Base-by-base conservation (phyloP, 2,329 filamentous ascomycete genomes). In the Ophiostoma sp. region DNA sequence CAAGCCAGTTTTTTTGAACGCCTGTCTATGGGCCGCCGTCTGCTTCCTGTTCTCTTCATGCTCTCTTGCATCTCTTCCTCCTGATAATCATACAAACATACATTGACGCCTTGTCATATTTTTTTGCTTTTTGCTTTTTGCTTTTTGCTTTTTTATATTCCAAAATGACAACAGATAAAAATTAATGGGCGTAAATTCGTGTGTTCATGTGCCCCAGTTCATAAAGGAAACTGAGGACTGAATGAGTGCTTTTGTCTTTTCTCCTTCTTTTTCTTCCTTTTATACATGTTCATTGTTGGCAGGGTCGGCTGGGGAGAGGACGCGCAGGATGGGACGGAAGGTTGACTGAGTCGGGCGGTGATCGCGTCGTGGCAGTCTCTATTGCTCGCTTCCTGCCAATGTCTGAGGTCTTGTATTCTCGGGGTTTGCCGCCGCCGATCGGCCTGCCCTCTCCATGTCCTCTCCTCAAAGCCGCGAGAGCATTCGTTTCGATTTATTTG, bases 141-240 rank as follows among this genome's bases (percentile, higher is more conserved):
- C n/a, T n/a, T n/a, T 52, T 3, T 18, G 40, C 16, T 18, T 16
- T 62, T 63, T 42, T 44, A 7, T 63, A 63, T 63, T 63, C 27
- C 60, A 63, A 63, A 64, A 64, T 27, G 44, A 55, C 44, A 58
- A 42, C 40, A 64, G 8, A 40, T 38, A 58, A 18, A 63, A 63
- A 63, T 63, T 18, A 63, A 63, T 40, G 60, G 60, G 60, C 60
- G 40, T 63, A 63, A 63, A 63, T 42, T 63, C 60, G 60, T 63
- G 58, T 62, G 38, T 42, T 41, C 60, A 41, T 40, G 9, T 40
- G 12, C 45, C 45, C 27, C 12, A 41, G 58, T 27, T 27, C 27
- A 27, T 27, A 27, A 27, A 27, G 27, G 27, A 27, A 38, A 38
- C 36, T 14, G 58, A 60, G 27, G n/a, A 60, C 55, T 38, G 58